Conservation (phyloP, 2,329 filamentous ascomycete species). For the Phyllosticta ampelicida region DNA sequence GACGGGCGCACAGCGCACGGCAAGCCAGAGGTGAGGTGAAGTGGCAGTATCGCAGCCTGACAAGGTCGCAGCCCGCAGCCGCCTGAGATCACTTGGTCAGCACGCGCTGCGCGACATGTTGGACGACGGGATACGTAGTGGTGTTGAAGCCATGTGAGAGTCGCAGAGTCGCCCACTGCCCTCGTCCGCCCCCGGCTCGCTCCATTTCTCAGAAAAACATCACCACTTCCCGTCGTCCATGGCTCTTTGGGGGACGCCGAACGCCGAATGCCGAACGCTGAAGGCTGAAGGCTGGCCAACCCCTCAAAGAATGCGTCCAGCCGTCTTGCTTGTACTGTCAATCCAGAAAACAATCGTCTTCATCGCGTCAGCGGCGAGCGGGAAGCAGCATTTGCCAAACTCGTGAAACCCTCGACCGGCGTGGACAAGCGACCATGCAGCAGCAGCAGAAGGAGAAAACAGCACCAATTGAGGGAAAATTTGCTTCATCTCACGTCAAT, state of each 20-base stretch:
- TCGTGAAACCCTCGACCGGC: not conserved
- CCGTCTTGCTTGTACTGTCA: not conserved
- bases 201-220: not conserved
- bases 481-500: not conserved
- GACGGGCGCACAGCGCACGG: not conserved
- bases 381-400: not conserved
- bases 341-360: not conserved
- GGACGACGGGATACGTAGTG: not conserved
- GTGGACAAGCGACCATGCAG: not conserved
- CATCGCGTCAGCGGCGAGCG: not conserved
- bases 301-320: not conserved
- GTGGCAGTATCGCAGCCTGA: not conserved
- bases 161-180: not conserved
- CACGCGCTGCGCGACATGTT: not conserved
- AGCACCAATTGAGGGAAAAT: not conserved
- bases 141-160: not conserved
- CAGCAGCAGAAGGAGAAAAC: not conserved
- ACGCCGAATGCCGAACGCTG: not conserved
- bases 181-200: not conserved
- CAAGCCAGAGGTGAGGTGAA: not conserved
- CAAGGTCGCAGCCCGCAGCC: not conserved
- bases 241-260: not conserved
- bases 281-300: not conserved
- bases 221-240: not conserved
- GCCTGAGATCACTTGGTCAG: not conserved